These are phyloP conservation scores for Gyrodon lividus DNA, from an alignment of 768 basidiomycete species.

Conservation along the genomic window DNA sequence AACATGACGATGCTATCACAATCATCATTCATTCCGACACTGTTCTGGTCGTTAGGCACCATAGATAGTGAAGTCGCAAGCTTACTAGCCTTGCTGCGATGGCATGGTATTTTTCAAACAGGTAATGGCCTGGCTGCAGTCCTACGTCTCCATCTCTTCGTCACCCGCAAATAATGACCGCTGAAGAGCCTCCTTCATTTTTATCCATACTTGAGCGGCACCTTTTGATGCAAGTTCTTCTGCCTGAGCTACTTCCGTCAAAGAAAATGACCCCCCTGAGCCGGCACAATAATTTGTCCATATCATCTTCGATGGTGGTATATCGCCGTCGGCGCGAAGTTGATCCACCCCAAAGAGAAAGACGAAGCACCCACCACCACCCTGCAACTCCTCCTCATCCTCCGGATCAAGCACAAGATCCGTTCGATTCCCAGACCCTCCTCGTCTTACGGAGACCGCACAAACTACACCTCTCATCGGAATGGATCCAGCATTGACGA, in stretches of 20 bases:
- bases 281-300: conserved; percentile 23
- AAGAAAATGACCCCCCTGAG: conserved; percentile 34
- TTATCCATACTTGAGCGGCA: conserved; percentile 46
- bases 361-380: conserved; percentile 64
- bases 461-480: conserved; percentile 76
- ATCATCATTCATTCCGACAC: no score
- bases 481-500: conserved; percentile 67
- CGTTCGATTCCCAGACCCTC: conserved; percentile 12
- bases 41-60: no score
- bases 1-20: no score
- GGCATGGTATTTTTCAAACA: no score
- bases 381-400: conserved; percentile 35
- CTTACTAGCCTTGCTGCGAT: no score
- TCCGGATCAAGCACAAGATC: conserved; percentile 52
- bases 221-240: conserved; percentile 48
- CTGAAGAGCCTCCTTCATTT: conserved; percentile 45
- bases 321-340: background rate
- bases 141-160: conserved; percentile 42
- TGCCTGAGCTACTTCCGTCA: conserved; percentile 42
- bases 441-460: conserved; percentile 57
- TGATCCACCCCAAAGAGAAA: conserved; percentile 47
- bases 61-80: no score
- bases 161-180: conserved; percentile 20
- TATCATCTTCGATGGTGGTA: conserved; percentile 29
- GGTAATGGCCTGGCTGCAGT: background rate